Evolutionary conservation across 1,284 basidiomycete species (phyloP).

Genomic region (Waitea zeae): DNA sequence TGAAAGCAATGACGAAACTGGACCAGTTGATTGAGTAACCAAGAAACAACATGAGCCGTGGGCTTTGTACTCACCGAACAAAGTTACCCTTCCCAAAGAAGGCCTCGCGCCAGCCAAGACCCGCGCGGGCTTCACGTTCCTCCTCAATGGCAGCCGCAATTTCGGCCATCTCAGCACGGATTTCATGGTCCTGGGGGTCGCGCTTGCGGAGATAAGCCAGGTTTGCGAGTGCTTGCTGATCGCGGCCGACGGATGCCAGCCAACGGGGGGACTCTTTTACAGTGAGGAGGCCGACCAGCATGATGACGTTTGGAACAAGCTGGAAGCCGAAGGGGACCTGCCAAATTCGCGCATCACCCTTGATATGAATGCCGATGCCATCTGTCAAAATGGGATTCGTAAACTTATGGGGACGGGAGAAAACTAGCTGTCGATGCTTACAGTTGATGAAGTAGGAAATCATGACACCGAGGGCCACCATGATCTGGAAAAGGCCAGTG

Average conservation of each 20-base stretch:
- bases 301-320: slow-evolving; percentile 62
- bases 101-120: slow-evolving; percentile 44
- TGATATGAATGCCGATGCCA: slow-evolving; percentile 39
- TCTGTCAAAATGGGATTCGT: slow-evolving; percentile 18
- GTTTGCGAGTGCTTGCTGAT: slow-evolving; percentile 16
- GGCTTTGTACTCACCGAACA: slow-evolving; percentile 20
- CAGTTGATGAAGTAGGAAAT: slow-evolving; percentile 65
- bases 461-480: slow-evolving; percentile 64
- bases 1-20: slow-evolving; percentile 43
- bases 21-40: neutral
- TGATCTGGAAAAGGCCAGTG: slow-evolving; percentile 68
- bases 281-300: slow-evolving; percentile 56
- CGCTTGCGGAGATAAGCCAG: slow-evolving; percentile 41
- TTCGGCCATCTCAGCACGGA: slow-evolving; percentile 37
- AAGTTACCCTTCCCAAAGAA: slow-evolving; percentile 64
- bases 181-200: slow-evolving; percentile 22
- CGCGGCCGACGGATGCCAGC: slow-evolving; percentile 18
- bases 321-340: slow-evolving; percentile 62
- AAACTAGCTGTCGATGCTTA: slow-evolving; percentile 15
- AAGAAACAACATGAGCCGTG: neutral
- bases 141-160: slow-evolving; percentile 53
- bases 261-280: slow-evolving; percentile 29
- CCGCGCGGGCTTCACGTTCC: slow-evolving; percentile 36
- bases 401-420: neutral
- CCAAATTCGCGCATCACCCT: slow-evolving; percentile 34